These are phyloP conservation scores for Penicillium verrucosum DNA, from an alignment of 2,329 filamentous ascomycete genomes.

Conservation along the genomic window DNA sequence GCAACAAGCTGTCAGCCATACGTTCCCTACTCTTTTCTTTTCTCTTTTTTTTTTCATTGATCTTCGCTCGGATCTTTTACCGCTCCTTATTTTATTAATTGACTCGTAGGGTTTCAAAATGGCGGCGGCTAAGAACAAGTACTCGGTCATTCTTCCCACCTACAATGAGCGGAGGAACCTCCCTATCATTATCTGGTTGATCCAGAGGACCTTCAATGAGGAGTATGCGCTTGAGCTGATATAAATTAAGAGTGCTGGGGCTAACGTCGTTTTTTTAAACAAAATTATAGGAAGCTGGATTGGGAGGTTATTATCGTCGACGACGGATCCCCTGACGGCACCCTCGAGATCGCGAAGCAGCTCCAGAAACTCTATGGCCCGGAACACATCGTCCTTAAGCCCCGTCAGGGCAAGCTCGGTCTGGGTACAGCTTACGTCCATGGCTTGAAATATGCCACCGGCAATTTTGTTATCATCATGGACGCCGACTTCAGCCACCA, in stretches of 20 bases:
- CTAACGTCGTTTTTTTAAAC: slow-evolving; percentile 2
- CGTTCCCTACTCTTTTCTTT: slow-evolving; percentile 22
- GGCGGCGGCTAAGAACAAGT: slow-evolving; percentile 61
- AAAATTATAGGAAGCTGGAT: slow-evolving; percentile 76
- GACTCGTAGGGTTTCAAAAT: slow-evolving; percentile 27
- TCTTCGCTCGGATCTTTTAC: slow-evolving; percentile 8
- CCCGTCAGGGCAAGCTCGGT: slow-evolving; percentile 92
- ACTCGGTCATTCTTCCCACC: slow-evolving; percentile 94
- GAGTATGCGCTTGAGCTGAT: slow-evolving; percentile 55
- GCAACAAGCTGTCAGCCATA: slow-evolving; percentile 26
- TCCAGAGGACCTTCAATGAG: slow-evolving; percentile 87
- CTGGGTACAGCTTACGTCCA: slow-evolving; percentile 95
- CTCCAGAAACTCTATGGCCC: slow-evolving; percentile 78
- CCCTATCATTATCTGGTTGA: slow-evolving; percentile 90
- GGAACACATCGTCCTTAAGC: slow-evolving; percentile 75
- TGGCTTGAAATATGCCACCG: slow-evolving; percentile 81
- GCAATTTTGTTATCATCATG: slow-evolving; percentile 99
- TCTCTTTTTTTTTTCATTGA: slow-evolving; percentile 9
- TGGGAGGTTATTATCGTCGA: slow-evolving; percentile 98
- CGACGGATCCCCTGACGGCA: slow-evolving; percentile 95
- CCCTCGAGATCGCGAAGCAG: slow-evolving; percentile 83
- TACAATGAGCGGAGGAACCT: slow-evolving; percentile 98
- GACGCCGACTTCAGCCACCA: slow-evolving; percentile 99
- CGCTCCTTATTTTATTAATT: slow-evolving; percentile 10
- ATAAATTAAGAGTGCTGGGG: neutral